Evolutionary conservation across 768 basidiomycete species (phyloP).

Genomic region (Chlorophyllum brunneum): DNA sequence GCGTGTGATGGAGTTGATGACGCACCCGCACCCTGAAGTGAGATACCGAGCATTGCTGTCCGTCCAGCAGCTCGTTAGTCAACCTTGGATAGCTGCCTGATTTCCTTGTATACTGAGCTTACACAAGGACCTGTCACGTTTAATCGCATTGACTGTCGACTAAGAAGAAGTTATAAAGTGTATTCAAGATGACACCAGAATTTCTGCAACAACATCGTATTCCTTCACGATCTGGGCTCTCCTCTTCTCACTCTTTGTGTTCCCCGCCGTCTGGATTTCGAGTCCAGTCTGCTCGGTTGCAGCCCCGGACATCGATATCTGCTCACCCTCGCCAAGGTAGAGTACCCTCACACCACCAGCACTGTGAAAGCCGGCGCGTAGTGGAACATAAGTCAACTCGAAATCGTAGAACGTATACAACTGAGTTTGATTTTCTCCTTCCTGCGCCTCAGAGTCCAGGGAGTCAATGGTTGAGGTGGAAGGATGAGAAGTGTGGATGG

Average conservation of each 20-base stretch:
- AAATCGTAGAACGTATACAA: constrained; percentile 51
- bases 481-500: constrained; percentile 5
- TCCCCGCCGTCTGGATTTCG: background rate
- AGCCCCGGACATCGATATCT: background rate
- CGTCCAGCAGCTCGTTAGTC: constrained; percentile 89
- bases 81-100: constrained; percentile 69
- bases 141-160: too few relatives aligned
- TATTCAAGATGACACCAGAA: constrained; percentile 49
- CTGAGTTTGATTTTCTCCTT: constrained; percentile 22
- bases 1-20: constrained; percentile 90
- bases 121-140: background rate
- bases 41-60: constrained; percentile 89
- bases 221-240: constrained; percentile 58
- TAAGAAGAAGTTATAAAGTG: background rate
- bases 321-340: constrained; percentile 37
- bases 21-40: constrained; percentile 82
- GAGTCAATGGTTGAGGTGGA: constrained; percentile 11
- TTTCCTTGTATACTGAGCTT: background rate
- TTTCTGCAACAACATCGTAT: constrained; percentile 67
- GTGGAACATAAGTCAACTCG: constrained; percentile 57
- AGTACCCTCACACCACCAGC: constrained; percentile 74
- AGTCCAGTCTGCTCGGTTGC: background rate
- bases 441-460: background rate
- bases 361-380: constrained; percentile 53
- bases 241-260: constrained; percentile 19